Base-by-base conservation (phyloP, 2,329 filamentous ascomycete genomes). In the Aspergillus jensenii region DNA sequence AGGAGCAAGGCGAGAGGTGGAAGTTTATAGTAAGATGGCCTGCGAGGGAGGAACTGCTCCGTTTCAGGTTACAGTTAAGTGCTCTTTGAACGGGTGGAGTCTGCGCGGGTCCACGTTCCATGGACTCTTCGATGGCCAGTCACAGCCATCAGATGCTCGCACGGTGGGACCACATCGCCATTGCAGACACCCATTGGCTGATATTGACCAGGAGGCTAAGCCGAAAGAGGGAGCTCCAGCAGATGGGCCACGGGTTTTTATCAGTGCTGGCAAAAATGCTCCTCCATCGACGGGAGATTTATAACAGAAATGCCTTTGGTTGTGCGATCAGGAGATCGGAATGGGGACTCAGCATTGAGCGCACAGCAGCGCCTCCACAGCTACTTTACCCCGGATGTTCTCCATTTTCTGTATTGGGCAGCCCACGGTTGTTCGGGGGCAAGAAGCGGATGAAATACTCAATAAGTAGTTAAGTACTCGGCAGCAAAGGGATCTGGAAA, bases 141-240 rank as follows among this genome's bases (percentile, higher is more conserved):
- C 50, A 62, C 4, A 14, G 4, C 5, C 8, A 12, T n/a, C 23
- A 17, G 43, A 21, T 12, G 21, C 48, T 23, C 39, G 41, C 12
- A 5, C 35, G 21, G 21, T 58, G 56, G 49, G 56, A 37, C 56
- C 17, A 43, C 17, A 14, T 12, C 17, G 23, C 9, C 55, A 5
- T 27, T 11, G 23, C 15, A 43, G 40, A 17, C 12, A 40, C 25
- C 55, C 50, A 65, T 58, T 65, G 61, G 62, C 27, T 43, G 48
- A 56, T 53, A 59, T 60, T 39, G 54, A 54, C 48, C 52, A 60
- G 56, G 17, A 45, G 56, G 56, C 68, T 65, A 68, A 64, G 60
- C 71, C 70, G n/a, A 67, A 69, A 72, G 64, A 62, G 71, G 71
- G 71, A 74, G 69, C 68, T 74, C 69, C 55, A 73, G 54, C 69